Conservation (phyloP, 192 early-diverging fungal genomes). For the Coemansia sp. region DNA sequence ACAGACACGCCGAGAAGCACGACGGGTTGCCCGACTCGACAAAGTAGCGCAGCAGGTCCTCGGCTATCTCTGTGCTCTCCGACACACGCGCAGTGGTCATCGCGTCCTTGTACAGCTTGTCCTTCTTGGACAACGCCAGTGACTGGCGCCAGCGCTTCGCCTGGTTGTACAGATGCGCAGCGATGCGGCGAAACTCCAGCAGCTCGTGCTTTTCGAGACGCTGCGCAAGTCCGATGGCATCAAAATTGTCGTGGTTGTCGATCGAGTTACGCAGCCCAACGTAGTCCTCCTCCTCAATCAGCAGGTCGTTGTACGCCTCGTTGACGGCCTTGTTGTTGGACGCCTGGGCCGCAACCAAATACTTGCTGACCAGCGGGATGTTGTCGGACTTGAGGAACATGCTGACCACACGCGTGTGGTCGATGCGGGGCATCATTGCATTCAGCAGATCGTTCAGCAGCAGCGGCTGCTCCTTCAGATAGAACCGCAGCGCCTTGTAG, state of each 20-base stretch:
- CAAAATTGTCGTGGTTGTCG: constrained; percentile 94
- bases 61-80: constrained; percentile 81
- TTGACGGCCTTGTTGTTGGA: constrained; percentile 95
- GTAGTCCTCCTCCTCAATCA: constrained; percentile 98
- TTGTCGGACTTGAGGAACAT: constrained; percentile 99
- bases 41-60: constrained; percentile 96
- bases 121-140: constrained; percentile 93
- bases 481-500: constrained; percentile 97
- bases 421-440: constrained; percentile 85
- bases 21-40: constrained; percentile 87
- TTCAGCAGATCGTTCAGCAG: constrained; percentile 90
- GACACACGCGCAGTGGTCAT: constrained; percentile 98
- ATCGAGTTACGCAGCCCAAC: constrained; percentile 91
- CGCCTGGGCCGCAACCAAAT: constrained; percentile 92
- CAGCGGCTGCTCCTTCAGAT: constrained; percentile 94
- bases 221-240: constrained; percentile 86
- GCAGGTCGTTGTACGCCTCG: constrained; percentile 90
- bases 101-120: constrained; percentile 96
- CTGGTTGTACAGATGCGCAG: constrained; percentile 93
- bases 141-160: constrained; percentile 97
- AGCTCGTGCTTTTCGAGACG: constrained; percentile 95
- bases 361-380: constrained; percentile 94
- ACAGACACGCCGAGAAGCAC: constrained; percentile 92
- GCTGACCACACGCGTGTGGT: constrained; percentile 95
- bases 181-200: constrained; percentile 96